Conservation (phyloP, 306 rosid genomes). For the Carpinus viminea region DNA sequence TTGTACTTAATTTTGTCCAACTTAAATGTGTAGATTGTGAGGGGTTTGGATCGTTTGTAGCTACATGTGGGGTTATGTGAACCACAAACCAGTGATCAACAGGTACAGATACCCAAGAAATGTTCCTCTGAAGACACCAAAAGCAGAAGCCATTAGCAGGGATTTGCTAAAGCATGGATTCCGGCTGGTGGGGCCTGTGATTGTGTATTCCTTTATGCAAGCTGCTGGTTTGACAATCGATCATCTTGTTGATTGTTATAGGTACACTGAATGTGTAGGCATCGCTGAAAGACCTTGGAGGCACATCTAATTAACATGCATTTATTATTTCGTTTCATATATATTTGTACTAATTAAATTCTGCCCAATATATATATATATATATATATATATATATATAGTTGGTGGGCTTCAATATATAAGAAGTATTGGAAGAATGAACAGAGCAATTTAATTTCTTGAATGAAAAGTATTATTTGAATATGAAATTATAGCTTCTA, state of each 20-base stretch:
- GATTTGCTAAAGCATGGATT: constrained; percentile 81
- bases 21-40: constrained; percentile 48
- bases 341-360: neutral
- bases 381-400: neutral
- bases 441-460: too few species aligned
- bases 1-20: neutral
- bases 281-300: constrained; percentile 99
- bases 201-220: constrained; percentile 93
- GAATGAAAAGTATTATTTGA: too few species aligned
- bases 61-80: constrained; percentile 85
- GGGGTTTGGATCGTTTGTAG: constrained; percentile 86
- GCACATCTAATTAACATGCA: constrained; percentile 52
- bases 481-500: too few species aligned
- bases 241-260: constrained; percentile 86
- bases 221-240: constrained; percentile 94
- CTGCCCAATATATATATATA: neutral
- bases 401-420: neutral
- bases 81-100: constrained; percentile 81
- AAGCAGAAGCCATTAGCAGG: constrained; percentile 89
- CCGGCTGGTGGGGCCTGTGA: constrained; percentile 87
- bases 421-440: neutral
- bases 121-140: constrained; percentile 82
- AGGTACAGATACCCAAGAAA: constrained; percentile 75
- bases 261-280: constrained; percentile 74
- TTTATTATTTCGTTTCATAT: too few species aligned